Evolutionary conservation across 495 filamentous ascomycete species (phyloP), one percentile per base, ranked within the genome.

Genomic region (Usnea hakonensis): DNA sequence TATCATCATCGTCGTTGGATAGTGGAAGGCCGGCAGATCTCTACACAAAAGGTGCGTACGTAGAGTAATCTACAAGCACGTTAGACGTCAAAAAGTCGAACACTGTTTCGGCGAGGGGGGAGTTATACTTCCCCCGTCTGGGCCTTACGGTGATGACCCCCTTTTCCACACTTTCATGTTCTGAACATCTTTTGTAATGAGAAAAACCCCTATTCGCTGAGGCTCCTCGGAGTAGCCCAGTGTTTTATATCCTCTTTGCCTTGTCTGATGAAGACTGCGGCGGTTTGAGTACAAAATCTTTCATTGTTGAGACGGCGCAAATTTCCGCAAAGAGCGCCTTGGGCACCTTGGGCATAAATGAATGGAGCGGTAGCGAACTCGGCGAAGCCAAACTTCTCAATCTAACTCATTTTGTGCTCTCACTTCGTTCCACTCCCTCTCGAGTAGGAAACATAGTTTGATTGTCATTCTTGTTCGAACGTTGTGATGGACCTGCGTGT

Each of bases 21-120:
- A 23, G 44, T 28, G 44, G 23, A 48, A 1, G 28, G 44, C 10
- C 21, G 23, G 23, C 44, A 48, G 44, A 48, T 48, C 9, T 5
- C 11, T 7, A 48, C 44, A 48, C 44, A 26, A 9, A 48, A 48
- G 44, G 23, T 48, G 44, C 23, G 44, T 48, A 11, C 28, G 44
- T 30, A 48, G 44, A 48, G 44, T 21, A 16, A 48, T 48, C 44
- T 48, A 28, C 44, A 48, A 48, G 44, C 44, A 48, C 44, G 44
- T 48, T 23, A 48, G 44, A 48, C 44, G 14, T 48, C 44, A 26
- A 48, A 48, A 46, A 48, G 44, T 48, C 44, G 44, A 48, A 48
- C 44, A 13, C 28, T 9, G 44, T 28, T 48, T 48, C 44, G 44
- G 44, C 44, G 44, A 48, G n/a, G 43, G 43, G 6, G n/a, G 44